These are phyloP conservation scores for Cladosporium phlei DNA, from an alignment of 2,329 filamentous ascomycete species.

Conservation along the genomic window DNA sequence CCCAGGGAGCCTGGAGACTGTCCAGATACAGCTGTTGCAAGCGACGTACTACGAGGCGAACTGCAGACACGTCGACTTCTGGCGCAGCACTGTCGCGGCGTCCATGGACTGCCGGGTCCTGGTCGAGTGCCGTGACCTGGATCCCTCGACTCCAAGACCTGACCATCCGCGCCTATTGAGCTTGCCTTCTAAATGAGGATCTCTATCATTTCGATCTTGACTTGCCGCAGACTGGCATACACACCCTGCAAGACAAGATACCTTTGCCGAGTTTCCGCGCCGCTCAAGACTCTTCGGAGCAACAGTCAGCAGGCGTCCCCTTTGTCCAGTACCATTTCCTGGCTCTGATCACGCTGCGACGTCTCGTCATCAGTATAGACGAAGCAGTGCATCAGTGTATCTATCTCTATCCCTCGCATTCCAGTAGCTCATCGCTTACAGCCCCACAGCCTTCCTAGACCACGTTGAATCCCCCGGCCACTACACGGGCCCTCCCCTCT, in stretches of 20 bases:
- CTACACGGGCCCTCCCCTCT: slow-evolving; percentile 35
- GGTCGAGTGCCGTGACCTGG: neutral
- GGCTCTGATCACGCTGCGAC: slow-evolving; percentile 53
- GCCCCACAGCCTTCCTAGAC: slow-evolving; percentile 17
- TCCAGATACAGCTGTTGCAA: slow-evolving; percentile 54
- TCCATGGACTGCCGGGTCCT: slow-evolving; percentile 53
- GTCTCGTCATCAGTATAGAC: slow-evolving; percentile 52
- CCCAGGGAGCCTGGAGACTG: slow-evolving; percentile 53
- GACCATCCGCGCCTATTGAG: slow-evolving; percentile 53
- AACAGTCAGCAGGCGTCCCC: slow-evolving; percentile 22
- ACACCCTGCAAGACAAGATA: slow-evolving; percentile 48
- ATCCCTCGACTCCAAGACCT: slow-evolving; percentile 35
- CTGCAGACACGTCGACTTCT: slow-evolving; percentile 49
- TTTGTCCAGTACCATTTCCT: slow-evolving; percentile 52
- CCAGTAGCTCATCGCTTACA: neutral
- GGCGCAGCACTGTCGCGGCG: slow-evolving; percentile 54
- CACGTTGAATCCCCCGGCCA: slow-evolving; percentile 29
- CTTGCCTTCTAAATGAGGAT: slow-evolving; percentile 48
- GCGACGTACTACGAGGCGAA: slow-evolving; percentile 33
- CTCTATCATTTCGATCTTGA: slow-evolving; percentile 56
- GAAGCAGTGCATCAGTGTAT: slow-evolving; percentile 39
- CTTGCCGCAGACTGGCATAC: slow-evolving; percentile 52
- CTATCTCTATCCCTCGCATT: slow-evolving; percentile 11
- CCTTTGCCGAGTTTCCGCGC: slow-evolving; percentile 56
- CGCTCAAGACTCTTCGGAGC: slow-evolving; percentile 36